Evolutionary conservation across 2,329 filamentous ascomycete genomes (phyloP).

Genomic region (Pestalotiopsis sp.): DNA sequence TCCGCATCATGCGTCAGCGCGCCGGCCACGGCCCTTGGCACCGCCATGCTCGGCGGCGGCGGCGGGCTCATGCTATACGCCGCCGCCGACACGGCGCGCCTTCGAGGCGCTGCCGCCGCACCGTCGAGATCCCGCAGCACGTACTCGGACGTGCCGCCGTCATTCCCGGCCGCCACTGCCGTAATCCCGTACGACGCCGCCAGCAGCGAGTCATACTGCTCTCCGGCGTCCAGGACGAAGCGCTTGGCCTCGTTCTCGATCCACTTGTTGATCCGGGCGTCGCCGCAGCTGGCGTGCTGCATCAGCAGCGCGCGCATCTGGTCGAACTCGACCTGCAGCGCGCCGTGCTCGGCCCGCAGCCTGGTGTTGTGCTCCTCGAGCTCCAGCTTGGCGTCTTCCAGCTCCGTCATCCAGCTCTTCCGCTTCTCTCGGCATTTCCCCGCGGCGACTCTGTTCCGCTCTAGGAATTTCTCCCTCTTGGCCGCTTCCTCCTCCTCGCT

Average conservation of each 20-base stretch:
- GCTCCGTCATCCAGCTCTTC: constrained; percentile 52
- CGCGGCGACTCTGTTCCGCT: constrained; percentile 72
- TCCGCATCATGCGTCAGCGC: neutral
- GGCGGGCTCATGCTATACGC: neutral
- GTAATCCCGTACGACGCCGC: constrained; percentile 15
- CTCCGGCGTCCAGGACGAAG: constrained; percentile 42
- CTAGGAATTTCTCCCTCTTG: constrained; percentile 61
- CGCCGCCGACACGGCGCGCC: neutral
- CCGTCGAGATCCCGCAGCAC: constrained; percentile 15
- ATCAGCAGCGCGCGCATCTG: constrained; percentile 53
- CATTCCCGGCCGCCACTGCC: constrained; percentile 9
- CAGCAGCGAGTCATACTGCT: constrained; percentile 31
- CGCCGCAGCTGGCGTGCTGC: constrained; percentile 53
- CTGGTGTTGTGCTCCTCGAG: constrained; percentile 45
- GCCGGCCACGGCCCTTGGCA: neutral
- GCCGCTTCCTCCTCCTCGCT: constrained; percentile 31
- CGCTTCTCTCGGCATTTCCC: constrained; percentile 74
- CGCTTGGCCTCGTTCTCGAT: constrained; percentile 51
- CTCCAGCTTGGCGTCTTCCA: constrained; percentile 46
- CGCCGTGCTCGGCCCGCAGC: constrained; percentile 45
- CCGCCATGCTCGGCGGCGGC: neutral
- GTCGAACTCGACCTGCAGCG: constrained; percentile 45
- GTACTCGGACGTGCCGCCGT: constrained; percentile 21
- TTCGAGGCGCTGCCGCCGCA: constrained; percentile 1
- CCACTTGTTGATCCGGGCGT: constrained; percentile 55